phyloP scores from a whole-genome alignment of 495 filamentous ascomycete genomes.

The Penicillium argentinense region DNA sequence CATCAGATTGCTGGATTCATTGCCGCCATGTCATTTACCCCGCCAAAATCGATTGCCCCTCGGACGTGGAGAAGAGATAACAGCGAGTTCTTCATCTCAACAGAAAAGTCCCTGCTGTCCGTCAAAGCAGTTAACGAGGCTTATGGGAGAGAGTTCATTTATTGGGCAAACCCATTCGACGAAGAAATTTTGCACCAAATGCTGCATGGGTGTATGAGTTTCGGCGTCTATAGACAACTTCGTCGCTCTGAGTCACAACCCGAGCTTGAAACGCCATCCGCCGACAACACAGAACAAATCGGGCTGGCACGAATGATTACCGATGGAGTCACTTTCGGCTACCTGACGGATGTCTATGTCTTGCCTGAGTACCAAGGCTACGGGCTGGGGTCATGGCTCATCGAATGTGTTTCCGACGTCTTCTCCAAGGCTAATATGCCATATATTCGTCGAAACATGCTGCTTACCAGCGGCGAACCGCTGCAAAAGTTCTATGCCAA shows the following conservation, averaged over 20 bases:
- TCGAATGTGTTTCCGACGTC: conserved; percentile 55
- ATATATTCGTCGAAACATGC: conserved; percentile 50
- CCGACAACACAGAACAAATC: conserved; percentile 38
- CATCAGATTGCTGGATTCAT: too few relatives aligned
- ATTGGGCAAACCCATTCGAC: conserved; percentile 51
- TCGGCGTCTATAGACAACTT: conserved; percentile 49
- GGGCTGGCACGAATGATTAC: conserved; percentile 67
- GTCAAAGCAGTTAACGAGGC: conserved; percentile 52
- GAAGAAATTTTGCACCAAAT: conserved; percentile 43
- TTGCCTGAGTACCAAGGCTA: conserved; percentile 53
- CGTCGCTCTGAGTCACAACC: neutral
- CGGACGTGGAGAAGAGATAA: conserved; percentile 23
- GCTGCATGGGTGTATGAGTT: conserved; percentile 52
- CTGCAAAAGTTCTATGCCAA: conserved; percentile 48
- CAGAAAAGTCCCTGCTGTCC: conserved; percentile 47
- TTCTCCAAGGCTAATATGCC: conserved; percentile 50
- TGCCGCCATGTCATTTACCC: conserved; percentile 18
- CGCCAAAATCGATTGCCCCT: conserved; percentile 16
- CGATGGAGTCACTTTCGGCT: conserved; percentile 66
- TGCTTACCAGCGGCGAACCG: conserved; percentile 42
- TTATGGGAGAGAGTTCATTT: conserved; percentile 50
- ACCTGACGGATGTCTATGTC: conserved; percentile 74
- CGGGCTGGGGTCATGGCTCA: conserved; percentile 64
- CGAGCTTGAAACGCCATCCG: neutral
- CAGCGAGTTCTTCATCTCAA: conserved; percentile 50